Percentiles rank a stretch among this genome's conserved stretches.
phyloP scores from a whole-genome alignment of 495 filamentous ascomycete genomes.

The Cryomyces minteri region DNA sequence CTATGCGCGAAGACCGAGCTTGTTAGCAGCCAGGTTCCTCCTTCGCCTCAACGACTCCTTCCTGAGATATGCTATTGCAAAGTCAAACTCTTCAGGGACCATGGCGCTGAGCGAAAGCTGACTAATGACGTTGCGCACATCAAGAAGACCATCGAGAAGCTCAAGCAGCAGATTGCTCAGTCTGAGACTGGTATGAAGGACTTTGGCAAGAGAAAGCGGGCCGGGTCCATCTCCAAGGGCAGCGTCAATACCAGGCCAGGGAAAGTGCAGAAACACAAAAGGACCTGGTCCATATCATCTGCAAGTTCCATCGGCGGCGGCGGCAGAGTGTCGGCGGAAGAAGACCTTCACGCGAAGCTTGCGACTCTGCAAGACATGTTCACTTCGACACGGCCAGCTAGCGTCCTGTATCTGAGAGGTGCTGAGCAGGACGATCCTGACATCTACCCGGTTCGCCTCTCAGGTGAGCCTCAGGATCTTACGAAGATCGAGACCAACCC shows the following conservation, averaged over 20 bases:
- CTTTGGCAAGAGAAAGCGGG: constrained; percentile 73
- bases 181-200: constrained; percentile 78
- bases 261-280: constrained; percentile 76
- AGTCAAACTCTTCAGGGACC: constrained; percentile 91
- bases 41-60: constrained; percentile 22
- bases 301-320: constrained; percentile 44
- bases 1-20: constrained; percentile 79
- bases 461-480: constrained; percentile 44
- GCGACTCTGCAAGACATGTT: constrained; percentile 88
- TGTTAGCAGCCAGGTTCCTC: constrained; percentile 15
- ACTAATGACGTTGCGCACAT: constrained; percentile 87
- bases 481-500: constrained; percentile 34
- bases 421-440: constrained; percentile 81
- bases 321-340: constrained; percentile 44
- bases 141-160: constrained; percentile 85
- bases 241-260: constrained; percentile 34
- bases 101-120: constrained; percentile 88
- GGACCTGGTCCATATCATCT: constrained; percentile 93
- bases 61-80: constrained; percentile 82
- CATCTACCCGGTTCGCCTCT: constrained; percentile 57
- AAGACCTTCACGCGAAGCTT: constrained; percentile 76
- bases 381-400: constrained; percentile 71
- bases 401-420: constrained; percentile 66
- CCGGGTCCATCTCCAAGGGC: constrained; percentile 34
- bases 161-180: constrained; percentile 79